Evolutionary conservation across 768 basidiomycete genomes (phyloP).

Genomic region (Pilatotrama ljubarskyi): DNA sequence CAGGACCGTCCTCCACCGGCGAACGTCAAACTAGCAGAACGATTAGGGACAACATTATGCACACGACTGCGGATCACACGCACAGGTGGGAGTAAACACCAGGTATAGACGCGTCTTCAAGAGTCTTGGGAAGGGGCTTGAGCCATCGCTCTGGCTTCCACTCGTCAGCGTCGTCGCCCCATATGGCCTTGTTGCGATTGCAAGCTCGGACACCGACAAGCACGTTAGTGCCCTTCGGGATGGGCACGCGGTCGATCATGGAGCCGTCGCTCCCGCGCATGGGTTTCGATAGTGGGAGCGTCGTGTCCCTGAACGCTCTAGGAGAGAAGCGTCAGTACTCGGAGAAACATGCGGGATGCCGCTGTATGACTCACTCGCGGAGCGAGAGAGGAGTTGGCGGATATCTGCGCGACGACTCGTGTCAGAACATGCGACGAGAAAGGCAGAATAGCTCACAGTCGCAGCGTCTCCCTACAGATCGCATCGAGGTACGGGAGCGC

Average conservation of each 20-base stretch:
- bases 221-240: constrained; percentile 24
- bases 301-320: constrained; percentile 44
- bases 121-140: constrained; percentile 11
- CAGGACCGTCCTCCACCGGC: constrained; percentile 11
- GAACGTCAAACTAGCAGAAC: constrained; percentile 16
- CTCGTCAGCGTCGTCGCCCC: constrained; percentile 27
- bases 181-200: constrained; percentile 27
- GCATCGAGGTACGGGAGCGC: constrained; percentile 63
- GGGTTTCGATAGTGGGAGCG: constrained; percentile 28
- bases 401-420: neutral
- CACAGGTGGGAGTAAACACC: constrained; percentile 21
- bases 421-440: neutral
- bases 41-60: neutral
- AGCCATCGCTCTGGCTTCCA: constrained; percentile 29
- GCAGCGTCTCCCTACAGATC: constrained; percentile 59
- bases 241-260: constrained; percentile 22
- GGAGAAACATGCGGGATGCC: neutral
- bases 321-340: constrained; percentile 3
- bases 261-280: constrained; percentile 11
- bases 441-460: constrained; percentile 48
- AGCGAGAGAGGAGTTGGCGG: constrained; percentile 16
- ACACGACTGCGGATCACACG: neutral
- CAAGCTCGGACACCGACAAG: constrained; percentile 26
- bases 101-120: constrained; percentile 14
- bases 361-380: constrained; percentile 6